Conservation (phyloP, 192 early-diverging fungal species). For the Chytriomyces sp. region DNA sequence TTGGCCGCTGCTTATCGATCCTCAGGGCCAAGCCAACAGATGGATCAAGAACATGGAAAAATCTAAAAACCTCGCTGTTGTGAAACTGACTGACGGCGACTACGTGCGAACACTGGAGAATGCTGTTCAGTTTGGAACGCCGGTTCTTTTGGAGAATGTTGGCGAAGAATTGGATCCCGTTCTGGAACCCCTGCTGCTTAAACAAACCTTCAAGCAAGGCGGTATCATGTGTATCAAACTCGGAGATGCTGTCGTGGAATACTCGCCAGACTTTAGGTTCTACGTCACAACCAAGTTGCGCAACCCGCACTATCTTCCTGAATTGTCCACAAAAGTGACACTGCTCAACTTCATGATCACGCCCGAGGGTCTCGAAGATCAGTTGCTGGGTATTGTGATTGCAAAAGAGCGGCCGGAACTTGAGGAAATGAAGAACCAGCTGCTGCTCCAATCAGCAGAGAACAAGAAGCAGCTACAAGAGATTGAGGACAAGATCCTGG, state of each 20-base stretch:
- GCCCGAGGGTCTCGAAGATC: constrained; percentile 67
- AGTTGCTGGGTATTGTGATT: constrained; percentile 67
- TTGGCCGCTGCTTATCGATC: constrained; percentile 69
- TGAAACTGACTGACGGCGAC: constrained; percentile 64
- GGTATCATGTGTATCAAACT: constrained; percentile 66
- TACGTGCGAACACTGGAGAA: constrained; percentile 65
- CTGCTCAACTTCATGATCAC: constrained; percentile 70
- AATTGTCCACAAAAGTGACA: constrained; percentile 66
- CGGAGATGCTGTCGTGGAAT: constrained; percentile 63
- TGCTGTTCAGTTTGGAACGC: constrained; percentile 67
- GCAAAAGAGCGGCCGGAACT: constrained; percentile 67
- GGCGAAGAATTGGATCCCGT: constrained; percentile 65
- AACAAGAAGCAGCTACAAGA: constrained; percentile 68
- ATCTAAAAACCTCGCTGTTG: constrained; percentile 55
- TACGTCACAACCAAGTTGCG: constrained; percentile 67
- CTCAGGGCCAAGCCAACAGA: constrained; percentile 65
- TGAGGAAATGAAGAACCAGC: constrained; percentile 65
- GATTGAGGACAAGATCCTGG: constrained; percentile 68
- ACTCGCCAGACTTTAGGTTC: constrained; percentile 67
- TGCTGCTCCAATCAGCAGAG: constrained; percentile 63
- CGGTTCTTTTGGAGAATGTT: constrained; percentile 64
- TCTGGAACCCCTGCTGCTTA: constrained; percentile 62
- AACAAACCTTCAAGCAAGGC: constrained; percentile 69
- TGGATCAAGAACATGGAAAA: constrained; percentile 73
- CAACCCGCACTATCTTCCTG: constrained; percentile 67